These are phyloP conservation scores for Agaricales sp. DNA, from an alignment of 1,284 basidiomycete species.

Conservation along the genomic window DNA sequence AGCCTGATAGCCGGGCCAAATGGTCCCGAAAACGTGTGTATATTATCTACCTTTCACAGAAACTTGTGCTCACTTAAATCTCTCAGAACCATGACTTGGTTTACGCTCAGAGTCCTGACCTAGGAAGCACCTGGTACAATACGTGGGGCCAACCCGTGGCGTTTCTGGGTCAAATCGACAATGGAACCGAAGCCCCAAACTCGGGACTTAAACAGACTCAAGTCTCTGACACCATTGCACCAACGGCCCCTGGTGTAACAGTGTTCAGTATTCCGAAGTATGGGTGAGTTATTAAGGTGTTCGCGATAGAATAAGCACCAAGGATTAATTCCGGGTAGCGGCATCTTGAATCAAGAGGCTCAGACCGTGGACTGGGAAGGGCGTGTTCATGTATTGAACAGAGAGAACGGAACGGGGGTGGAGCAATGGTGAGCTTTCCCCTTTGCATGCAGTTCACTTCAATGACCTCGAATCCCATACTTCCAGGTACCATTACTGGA, in stretches of 20 bases:
- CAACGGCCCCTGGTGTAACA: conserved; percentile 27
- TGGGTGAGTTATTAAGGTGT: conserved; percentile 16
- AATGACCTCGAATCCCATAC: neutral
- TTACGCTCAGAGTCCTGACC: conserved; percentile 25
- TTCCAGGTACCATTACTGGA: conserved; percentile 32
- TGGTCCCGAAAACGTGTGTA: conserved; percentile 31
- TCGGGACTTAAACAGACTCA: neutral
- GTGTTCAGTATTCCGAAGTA: conserved; percentile 32
- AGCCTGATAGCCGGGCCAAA: conserved; percentile 24
- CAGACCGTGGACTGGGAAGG: conserved; percentile 27
- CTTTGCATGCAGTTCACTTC: neutral
- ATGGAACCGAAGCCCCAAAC: neutral
- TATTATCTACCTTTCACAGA: too few species aligned
- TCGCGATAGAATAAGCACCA: neutral
- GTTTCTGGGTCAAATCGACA: conserved; percentile 8
- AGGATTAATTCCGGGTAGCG: conserved; percentile 14
- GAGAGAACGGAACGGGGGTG: conserved; percentile 29
- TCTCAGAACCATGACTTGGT: conserved; percentile 32
- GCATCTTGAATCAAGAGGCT: conserved; percentile 34
- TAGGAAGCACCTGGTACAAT: conserved; percentile 25
- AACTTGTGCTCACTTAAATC: too few species aligned
- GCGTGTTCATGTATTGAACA: conserved; percentile 31
- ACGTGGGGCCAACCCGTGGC: conserved; percentile 27
- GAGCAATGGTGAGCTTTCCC: conserved; percentile 23
- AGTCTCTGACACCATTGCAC: conserved; percentile 18